Evolutionary conservation across 495 filamentous ascomycete species (phyloP).

Genomic region (Xylaria cubensis): DNA sequence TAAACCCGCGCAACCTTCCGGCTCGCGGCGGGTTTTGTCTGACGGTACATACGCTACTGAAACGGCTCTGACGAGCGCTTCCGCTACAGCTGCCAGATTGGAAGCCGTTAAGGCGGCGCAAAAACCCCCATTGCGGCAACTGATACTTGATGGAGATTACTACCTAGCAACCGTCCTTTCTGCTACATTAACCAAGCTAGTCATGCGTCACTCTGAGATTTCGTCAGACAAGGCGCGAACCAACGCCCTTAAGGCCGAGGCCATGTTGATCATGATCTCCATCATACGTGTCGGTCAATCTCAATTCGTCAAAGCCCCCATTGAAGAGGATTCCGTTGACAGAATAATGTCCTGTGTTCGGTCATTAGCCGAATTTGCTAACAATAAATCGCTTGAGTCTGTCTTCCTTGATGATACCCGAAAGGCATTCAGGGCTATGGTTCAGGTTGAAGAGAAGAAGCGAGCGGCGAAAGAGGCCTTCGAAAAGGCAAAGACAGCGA

Average conservation of each 20-base stretch:
- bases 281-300: constrained; percentile 97
- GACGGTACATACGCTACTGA: constrained; percentile 98
- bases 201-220: constrained; percentile 97
- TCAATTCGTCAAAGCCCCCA: constrained; percentile 94
- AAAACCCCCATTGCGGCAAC: constrained; percentile 92
- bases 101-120: constrained; percentile 97
- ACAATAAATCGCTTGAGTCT: constrained; percentile 86
- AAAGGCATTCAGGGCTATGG: constrained; percentile 97
- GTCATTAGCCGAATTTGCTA: constrained; percentile 86
- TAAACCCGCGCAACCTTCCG: constrained; percentile 75
- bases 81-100: constrained; percentile 84
- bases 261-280: constrained; percentile 99
- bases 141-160: constrained; percentile 97
- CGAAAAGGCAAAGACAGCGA: constrained; percentile 90
- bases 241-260: constrained; percentile 93
- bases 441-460: constrained; percentile 97
- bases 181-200: constrained; percentile 93
- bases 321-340: constrained; percentile 97
- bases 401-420: constrained; percentile 96
- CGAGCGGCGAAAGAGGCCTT: constrained; percentile 86
- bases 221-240: constrained; percentile 86
- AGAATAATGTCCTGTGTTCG: constrained; percentile 96
- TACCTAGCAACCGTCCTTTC: constrained; percentile 95
- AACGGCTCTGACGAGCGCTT: constrained; percentile 91
- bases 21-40: constrained; percentile 89